These are phyloP conservation scores for Nakaseomyces nivariensis DNA, from an alignment of 1,139 yeast species.

Conservation along the genomic window DNA sequence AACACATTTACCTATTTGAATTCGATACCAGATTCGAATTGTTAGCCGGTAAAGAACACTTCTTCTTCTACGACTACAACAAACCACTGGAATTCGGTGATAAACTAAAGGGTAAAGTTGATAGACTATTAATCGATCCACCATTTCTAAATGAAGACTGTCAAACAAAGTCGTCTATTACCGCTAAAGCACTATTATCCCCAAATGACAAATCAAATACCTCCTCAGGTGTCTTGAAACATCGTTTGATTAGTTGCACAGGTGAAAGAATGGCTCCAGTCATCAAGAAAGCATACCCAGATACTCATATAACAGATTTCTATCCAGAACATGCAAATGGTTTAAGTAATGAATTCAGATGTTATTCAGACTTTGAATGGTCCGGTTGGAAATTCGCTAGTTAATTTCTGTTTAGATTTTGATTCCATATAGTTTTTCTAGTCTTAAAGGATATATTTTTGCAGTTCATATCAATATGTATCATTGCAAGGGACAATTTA, in stretches of 20 bases:
- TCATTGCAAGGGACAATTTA: too few relatives aligned
- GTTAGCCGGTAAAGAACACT: slow-evolving; percentile 58
- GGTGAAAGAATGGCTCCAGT: slow-evolving; percentile 77
- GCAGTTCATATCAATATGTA: too few relatives aligned
- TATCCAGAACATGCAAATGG: slow-evolving; percentile 78
- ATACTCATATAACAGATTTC: slow-evolving; percentile 52
- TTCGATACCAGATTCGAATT: slow-evolving; percentile 66
- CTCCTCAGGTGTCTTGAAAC: slow-evolving; percentile 34
- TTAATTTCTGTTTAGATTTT: background rate
- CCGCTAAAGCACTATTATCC: slow-evolving; percentile 53
- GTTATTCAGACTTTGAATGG: slow-evolving; percentile 70
- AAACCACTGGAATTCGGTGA: slow-evolving; percentile 55
- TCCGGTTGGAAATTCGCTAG: slow-evolving; percentile 36
- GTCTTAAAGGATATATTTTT: too few relatives aligned
- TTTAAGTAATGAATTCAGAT: slow-evolving; percentile 75
- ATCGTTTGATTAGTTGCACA: slow-evolving; percentile 61
- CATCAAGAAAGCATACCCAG: slow-evolving; percentile 54
- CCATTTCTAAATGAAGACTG: slow-evolving; percentile 79
- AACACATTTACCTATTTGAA: slow-evolving; percentile 65
- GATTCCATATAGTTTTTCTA: too few relatives aligned
- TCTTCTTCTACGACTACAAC: slow-evolving; percentile 66
- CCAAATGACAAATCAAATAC: slow-evolving; percentile 33
- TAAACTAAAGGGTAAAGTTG: slow-evolving; percentile 49
- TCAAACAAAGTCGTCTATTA: slow-evolving; percentile 61
- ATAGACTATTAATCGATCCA: slow-evolving; percentile 76